These are phyloP conservation scores for Magnolia kwangsiensis DNA, from an alignment of 164 flowering plant species.

Conservation along the genomic window DNA sequence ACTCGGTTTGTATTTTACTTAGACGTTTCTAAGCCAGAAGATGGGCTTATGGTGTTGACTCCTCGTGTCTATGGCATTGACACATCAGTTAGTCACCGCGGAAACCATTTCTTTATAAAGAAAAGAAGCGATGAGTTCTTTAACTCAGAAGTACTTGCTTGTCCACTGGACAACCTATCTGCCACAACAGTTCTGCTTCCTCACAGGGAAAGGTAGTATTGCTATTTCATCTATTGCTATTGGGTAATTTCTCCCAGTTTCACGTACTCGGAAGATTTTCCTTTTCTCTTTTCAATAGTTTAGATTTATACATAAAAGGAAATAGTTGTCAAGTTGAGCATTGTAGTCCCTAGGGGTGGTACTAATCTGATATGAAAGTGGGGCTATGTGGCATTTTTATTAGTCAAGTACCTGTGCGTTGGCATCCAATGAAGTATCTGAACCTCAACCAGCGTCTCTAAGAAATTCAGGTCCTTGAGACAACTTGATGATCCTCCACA, in stretches of 20 bases:
- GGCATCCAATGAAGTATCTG: too few species aligned
- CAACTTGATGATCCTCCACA: too few species aligned
- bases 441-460: too few species aligned
- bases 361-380: too few species aligned
- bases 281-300: background rate
- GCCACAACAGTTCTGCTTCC: slow-evolving; percentile 66
- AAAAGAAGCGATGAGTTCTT: slow-evolving; percentile 39
- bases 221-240: background rate
- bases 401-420: too few species aligned
- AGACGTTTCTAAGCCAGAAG: slow-evolving; percentile 59
- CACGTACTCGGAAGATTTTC: background rate
- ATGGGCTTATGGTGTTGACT: slow-evolving; percentile 66
- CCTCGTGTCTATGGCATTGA: slow-evolving; percentile 75
- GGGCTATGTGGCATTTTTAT: too few species aligned
- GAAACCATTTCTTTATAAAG: slow-evolving; percentile 37
- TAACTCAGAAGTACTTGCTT: slow-evolving; percentile 83
- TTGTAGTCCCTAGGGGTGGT: too few species aligned
- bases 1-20: slow-evolving; percentile 69
- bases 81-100: slow-evolving; percentile 83
- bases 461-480: too few species aligned
- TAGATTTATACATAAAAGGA: background rate
- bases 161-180: slow-evolving; percentile 60
- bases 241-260: background rate
- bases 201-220: slow-evolving; percentile 73
- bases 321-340: background rate